Evolutionary conservation across 768 basidiomycete genomes (phyloP).

Genomic region (Cubamyces sp.): DNA sequence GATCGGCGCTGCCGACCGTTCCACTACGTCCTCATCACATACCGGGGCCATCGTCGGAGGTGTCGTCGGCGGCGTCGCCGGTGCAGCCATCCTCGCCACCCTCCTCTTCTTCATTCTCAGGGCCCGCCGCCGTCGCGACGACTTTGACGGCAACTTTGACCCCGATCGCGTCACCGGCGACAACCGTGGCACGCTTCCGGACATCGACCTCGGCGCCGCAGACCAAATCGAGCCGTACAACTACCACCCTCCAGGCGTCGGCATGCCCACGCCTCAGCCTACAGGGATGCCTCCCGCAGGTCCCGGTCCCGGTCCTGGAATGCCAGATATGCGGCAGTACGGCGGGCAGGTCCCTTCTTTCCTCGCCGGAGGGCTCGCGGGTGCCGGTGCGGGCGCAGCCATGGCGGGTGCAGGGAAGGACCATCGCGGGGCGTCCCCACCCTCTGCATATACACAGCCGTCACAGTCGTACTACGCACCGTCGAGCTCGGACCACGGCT

Average conservation of each 20-base stretch:
- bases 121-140: conserved; percentile 35
- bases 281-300: background rate
- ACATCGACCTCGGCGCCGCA: conserved; percentile 26
- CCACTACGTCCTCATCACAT: conserved; percentile 25
- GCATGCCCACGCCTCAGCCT: conserved; percentile 10
- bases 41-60: conserved; percentile 39
- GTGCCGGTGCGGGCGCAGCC: conserved; percentile 25
- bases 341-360: conserved; percentile 26
- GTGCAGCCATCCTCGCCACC: conserved; percentile 30
- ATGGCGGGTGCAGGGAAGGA: conserved; percentile 1
- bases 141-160: conserved; percentile 56
- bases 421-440: conserved; percentile 13
- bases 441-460: conserved; percentile 28
- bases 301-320: conserved; percentile 6
- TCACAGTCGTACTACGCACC: conserved; percentile 28
- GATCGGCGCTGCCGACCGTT: conserved; percentile 9
- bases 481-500: conserved; percentile 27
- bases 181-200: conserved; percentile 30
- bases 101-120: conserved; percentile 33
- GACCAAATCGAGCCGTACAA: conserved; percentile 31
- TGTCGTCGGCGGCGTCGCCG: conserved; percentile 37
- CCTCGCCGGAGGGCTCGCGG: conserved; percentile 32
- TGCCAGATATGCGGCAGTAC: conserved; percentile 36
- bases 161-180: conserved; percentile 45
- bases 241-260: conserved; percentile 21